Evolutionary conservation across 257 asterid species (phyloP).

Genomic region (Phtheirospermum japonicum): DNA sequence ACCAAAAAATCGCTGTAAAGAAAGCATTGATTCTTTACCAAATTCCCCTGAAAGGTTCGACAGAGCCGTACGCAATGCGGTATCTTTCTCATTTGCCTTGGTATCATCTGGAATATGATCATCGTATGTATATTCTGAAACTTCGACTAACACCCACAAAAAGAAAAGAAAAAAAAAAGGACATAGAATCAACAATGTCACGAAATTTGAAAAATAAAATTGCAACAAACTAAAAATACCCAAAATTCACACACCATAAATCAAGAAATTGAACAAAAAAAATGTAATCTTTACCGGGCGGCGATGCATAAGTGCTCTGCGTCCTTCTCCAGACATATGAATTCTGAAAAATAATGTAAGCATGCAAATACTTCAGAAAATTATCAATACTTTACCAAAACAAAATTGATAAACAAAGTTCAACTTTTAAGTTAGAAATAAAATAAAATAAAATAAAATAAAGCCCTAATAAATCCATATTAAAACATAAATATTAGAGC

Average conservation of each 20-base stretch:
- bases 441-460: not conserved
- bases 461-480: not conserved
- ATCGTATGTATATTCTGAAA: slow-evolving; percentile 48
- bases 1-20: slow-evolving; percentile 81
- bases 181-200: not conserved
- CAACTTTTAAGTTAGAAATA: not conserved
- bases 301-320: slow-evolving; percentile 36
- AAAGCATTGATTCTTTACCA: slow-evolving; percentile 80
- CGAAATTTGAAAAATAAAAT: not conserved
- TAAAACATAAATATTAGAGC: not conserved
- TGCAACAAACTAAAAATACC: not conserved
- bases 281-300: slow-evolving; percentile 40
- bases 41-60: slow-evolving; percentile 66
- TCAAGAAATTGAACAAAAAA: not conserved
- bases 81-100: slow-evolving; percentile 58
- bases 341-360: slow-evolving; percentile 38
- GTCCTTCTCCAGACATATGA: slow-evolving; percentile 44
- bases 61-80: slow-evolving; percentile 72
- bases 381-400: not conserved
- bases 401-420: slow-evolving; percentile 4
- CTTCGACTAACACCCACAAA: slow-evolving; percentile 36
- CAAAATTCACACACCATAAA: not conserved
- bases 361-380: slow-evolving; percentile 26
- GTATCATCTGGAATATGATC: slow-evolving; percentile 61
- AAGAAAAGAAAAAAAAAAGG: slow-evolving; percentile 12